Evolutionary conservation across 2,329 filamentous ascomycete species (phyloP), one percentile per base, ranked within the genome.

Genomic region (Trichophyton simii): DNA sequence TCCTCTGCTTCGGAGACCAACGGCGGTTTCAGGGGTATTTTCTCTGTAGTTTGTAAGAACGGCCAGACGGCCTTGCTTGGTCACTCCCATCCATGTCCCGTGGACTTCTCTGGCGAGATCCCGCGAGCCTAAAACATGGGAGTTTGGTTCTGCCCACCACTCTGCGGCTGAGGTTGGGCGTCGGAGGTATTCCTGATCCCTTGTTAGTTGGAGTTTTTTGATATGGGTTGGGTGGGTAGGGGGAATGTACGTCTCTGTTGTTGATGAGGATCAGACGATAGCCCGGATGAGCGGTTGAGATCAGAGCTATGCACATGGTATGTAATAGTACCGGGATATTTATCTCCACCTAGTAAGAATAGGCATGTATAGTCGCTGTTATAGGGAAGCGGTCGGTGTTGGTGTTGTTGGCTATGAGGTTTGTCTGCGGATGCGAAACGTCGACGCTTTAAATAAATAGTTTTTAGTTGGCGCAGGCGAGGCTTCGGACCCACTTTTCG

Each of bases 231-330:
- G 38, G 9, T 44, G 41, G 15, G 41, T 44, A 44, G 2, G 34
- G 34, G 34, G 34, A 11, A 63, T 69, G 61, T 72, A 79, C 87
- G 76, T 92, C 88, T 67, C 88, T 83, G 72, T 92, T 92, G 75
- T 91, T 84, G 70, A 91, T 78, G 63, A 89, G 76, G 67, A 92
- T 87, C 63, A 91, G 79, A 28, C 86, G 81, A 73, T 91, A 91
- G 66, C 82, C 78, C 8, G 88, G 88, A 70, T 91, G 88, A 54
- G 86, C 81, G 18, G 87, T 91, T 28, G 87, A 89, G 62, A 89
- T 77, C 54, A 91, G 78, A 57, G 84, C 85, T 75, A 91, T 91
- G 71, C 88, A 91, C 88, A 91, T 91, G 18, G 15, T 52, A 52
- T 36, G 1, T 2, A 1, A 5, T 18, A 15, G 13, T 18, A 28